Percentiles rank a stretch among this genome's conserved stretches.
phyloP scores from a whole-genome alignment of 1,284 basidiomycete genomes.

The Ustilago cynodontis region DNA sequence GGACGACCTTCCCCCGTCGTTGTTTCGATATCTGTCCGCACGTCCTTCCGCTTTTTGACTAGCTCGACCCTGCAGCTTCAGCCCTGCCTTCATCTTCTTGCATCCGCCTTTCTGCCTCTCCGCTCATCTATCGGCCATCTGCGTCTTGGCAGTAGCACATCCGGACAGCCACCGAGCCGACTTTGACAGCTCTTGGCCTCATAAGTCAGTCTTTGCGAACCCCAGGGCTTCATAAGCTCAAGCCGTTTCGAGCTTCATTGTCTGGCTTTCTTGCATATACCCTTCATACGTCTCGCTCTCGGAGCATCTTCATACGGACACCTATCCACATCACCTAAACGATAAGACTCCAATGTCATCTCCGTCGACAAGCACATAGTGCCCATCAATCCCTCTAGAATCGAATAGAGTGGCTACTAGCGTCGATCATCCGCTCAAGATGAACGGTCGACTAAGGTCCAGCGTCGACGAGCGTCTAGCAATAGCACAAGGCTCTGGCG shows the following conservation, averaged over 20 bases:
- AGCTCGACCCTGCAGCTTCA: constrained; percentile 12
- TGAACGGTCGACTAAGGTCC: constrained; percentile 22
- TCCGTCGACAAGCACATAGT: not conserved
- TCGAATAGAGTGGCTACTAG: not conserved
- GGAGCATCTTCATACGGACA: not conserved
- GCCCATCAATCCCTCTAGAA: not conserved
- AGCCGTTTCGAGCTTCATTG: not conserved
- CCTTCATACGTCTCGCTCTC: not conserved
- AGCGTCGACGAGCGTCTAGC: constrained; percentile 7
- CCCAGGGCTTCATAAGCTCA: not conserved
- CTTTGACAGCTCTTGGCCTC: not conserved
- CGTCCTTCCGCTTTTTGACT: constrained; percentile 4
- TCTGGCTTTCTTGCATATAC: not conserved
- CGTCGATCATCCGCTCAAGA: constrained; percentile 6
- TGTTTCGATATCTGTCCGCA: not conserved
- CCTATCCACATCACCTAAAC: not conserved
- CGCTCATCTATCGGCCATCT: not conserved
- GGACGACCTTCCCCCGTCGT: not conserved
- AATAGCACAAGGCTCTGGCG: not conserved
- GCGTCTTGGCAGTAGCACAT: not conserved
- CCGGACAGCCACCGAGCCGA: not conserved
- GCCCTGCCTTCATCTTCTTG: constrained; percentile 16
- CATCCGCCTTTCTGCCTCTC: not conserved
- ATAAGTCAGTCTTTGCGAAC: not conserved
- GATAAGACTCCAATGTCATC: not conserved